phyloP scores from a whole-genome alignment of 148 eudicot genomes.

The Vaccinium macrocarpon region DNA sequence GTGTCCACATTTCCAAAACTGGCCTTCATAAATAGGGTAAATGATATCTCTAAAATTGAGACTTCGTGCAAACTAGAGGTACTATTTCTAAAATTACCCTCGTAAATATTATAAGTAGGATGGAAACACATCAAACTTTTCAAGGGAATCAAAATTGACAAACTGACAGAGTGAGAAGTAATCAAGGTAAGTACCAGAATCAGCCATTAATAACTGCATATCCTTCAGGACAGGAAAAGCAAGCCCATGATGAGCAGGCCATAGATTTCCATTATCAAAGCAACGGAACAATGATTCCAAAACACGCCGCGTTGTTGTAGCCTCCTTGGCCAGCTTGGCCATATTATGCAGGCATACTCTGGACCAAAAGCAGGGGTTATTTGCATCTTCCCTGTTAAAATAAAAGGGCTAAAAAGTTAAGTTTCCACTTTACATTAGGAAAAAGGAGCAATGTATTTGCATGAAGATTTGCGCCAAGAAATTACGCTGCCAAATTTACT shows the following conservation, averaged over 20 bases:
- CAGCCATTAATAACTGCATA: conserved; percentile 81
- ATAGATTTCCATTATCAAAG: conserved; percentile 67
- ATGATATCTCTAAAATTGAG: too few relatives aligned
- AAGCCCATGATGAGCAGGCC: conserved; percentile 68
- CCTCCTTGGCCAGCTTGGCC: conserved; percentile 16
- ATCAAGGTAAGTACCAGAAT: conserved; percentile 47
- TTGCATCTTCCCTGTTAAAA: conserved; percentile 1
- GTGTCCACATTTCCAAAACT: background rate
- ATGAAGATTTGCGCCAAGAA: conserved; percentile 11
- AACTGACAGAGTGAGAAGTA: background rate
- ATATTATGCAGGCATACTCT: conserved; percentile 64
- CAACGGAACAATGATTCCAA: conserved; percentile 85
- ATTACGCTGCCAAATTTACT: conserved; percentile 64
- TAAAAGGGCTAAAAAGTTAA: background rate
- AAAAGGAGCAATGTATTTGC: background rate
- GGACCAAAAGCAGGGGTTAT: conserved; percentile 81
- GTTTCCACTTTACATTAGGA: background rate
- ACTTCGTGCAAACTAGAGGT: too few relatives aligned
- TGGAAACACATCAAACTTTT: background rate
- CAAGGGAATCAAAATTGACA: background rate
- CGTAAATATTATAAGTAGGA: background rate
- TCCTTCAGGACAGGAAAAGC: conserved; percentile 85
- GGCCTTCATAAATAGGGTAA: background rate
- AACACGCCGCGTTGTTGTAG: conserved; percentile 82
- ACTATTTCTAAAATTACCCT: background rate